Evolutionary conservation across 345 rosid species (phyloP).

Genomic region (Linum tenue): DNA sequence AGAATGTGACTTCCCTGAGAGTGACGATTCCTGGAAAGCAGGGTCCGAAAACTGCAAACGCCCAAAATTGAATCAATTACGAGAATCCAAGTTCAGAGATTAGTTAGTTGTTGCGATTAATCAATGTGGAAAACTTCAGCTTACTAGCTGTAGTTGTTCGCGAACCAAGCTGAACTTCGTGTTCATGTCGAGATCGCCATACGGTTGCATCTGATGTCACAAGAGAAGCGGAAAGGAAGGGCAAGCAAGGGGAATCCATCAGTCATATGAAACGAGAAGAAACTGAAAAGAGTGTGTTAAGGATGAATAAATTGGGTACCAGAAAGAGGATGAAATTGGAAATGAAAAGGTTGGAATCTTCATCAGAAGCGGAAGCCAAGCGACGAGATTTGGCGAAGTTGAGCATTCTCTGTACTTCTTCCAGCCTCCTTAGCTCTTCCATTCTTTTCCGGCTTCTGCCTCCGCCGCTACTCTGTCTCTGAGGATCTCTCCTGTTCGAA

Average conservation of each 20-base stretch:
- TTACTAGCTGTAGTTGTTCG: slow-evolving; percentile 48
- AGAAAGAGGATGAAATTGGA: slow-evolving; percentile 46
- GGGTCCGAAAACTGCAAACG: slow-evolving; percentile 35
- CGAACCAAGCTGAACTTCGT: slow-evolving; percentile 32
- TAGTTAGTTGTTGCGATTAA: neutral
- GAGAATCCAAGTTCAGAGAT: neutral
- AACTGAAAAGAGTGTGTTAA: neutral
- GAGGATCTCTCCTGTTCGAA: no score
- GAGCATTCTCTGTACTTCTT: slow-evolving; percentile 48
- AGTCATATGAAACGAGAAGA: neutral
- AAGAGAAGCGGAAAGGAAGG: neutral
- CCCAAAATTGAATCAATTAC: neutral
- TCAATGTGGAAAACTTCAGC: neutral
- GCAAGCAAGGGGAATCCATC: no score
- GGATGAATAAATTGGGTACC: slow-evolving; percentile 24
- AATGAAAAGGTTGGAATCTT: slow-evolving; percentile 51
- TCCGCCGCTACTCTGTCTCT: no score
- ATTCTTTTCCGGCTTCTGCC: slow-evolving; percentile 13
- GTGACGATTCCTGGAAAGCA: slow-evolving; percentile 46
- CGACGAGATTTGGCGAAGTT: slow-evolving; percentile 34
- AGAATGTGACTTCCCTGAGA: slow-evolving; percentile 17
- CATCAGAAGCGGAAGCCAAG: slow-evolving; percentile 26
- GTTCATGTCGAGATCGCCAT: slow-evolving; percentile 45
- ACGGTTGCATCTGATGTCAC: slow-evolving; percentile 47
- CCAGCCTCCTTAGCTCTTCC: slow-evolving; percentile 75